These are phyloP conservation scores for Pachyrhizus erosus DNA, from an alignment of 306 rosid species.

Conservation along the genomic window DNA sequence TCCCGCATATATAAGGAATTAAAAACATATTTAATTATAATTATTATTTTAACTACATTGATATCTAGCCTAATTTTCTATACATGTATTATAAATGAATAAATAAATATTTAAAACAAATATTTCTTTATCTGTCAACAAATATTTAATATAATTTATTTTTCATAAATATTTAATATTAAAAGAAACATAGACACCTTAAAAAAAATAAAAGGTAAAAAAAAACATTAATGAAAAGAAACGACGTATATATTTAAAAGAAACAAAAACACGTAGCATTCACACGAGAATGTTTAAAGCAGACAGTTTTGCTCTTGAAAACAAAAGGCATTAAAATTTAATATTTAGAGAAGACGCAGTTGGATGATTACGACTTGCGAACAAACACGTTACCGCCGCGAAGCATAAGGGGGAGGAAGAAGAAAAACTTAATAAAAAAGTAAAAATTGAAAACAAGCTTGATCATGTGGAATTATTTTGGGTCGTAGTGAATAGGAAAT, in stretches of 20 bases:
- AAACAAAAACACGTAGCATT: neutral
- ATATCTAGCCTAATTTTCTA: neutral
- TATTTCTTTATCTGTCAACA: neutral
- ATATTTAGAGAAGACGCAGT: conserved; percentile 11
- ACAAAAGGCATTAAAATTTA: neutral
- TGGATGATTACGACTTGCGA: conserved; percentile 44
- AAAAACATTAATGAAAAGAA: too few species aligned
- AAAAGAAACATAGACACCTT: neutral
- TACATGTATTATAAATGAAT: neutral
- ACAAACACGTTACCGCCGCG: conserved; percentile 53
- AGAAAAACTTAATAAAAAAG: neutral
- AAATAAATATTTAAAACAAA: neutral
- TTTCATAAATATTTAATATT: neutral
- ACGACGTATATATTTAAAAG: neutral
- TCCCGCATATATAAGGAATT: too few species aligned
- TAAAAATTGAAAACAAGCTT: neutral
- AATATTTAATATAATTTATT: neutral
- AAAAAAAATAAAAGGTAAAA: neutral
- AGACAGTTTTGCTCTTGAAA: neutral
- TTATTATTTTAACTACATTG: neutral
- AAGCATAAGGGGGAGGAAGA: neutral
- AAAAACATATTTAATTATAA: too few species aligned
- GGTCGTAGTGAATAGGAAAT: neutral
- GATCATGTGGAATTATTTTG: neutral
- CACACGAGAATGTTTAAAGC: neutral